Evolutionary conservation across 768 basidiomycete genomes (phyloP).

Genomic region (Amanita molliuscula): DNA sequence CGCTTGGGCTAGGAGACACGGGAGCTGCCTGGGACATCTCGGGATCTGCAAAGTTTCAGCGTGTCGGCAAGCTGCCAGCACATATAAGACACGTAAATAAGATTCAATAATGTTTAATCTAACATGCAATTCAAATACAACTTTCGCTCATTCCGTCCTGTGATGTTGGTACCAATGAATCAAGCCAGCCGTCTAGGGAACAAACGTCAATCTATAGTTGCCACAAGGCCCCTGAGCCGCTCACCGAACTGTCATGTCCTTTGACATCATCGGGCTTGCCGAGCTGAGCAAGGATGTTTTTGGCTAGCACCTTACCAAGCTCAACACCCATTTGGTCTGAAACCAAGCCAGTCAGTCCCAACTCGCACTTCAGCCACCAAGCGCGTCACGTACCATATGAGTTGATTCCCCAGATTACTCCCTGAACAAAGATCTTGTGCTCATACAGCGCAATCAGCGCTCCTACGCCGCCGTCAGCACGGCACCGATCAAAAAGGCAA

Average conservation of each 20-base stretch:
- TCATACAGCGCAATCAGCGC: constrained; percentile 89
- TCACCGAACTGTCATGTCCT: constrained; percentile 81
- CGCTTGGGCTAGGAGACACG: too few species aligned
- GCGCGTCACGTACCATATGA: constrained; percentile 61
- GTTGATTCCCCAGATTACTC: constrained; percentile 97
- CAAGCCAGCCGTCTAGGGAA: constrained; percentile 75
- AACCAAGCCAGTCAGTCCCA: background rate
- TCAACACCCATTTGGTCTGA: constrained; percentile 99
- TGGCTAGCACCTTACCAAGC: constrained; percentile 94
- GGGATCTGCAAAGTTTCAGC: too few species aligned
- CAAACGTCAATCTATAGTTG: background rate
- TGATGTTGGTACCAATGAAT: constrained; percentile 95
- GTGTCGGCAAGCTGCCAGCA: too few species aligned
- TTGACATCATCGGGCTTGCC: constrained; percentile 66
- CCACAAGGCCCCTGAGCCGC: constrained; percentile 18
- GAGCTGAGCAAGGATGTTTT: constrained; percentile 88
- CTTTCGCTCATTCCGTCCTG: constrained; percentile 49
- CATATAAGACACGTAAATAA: too few species aligned
- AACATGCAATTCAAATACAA: background rate
- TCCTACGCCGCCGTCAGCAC: constrained; percentile 19
- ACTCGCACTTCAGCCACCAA: background rate
- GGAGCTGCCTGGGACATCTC: too few species aligned
- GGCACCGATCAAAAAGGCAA: constrained; percentile 8
- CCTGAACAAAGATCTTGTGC: constrained; percentile 99
- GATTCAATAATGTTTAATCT: too few species aligned